A percentile compares a stretch with the other conserved stretches of the same genome.
Conservation (phyloP, 495 filamentous ascomycete species). For the Podospora pseudoanserina region DNA sequence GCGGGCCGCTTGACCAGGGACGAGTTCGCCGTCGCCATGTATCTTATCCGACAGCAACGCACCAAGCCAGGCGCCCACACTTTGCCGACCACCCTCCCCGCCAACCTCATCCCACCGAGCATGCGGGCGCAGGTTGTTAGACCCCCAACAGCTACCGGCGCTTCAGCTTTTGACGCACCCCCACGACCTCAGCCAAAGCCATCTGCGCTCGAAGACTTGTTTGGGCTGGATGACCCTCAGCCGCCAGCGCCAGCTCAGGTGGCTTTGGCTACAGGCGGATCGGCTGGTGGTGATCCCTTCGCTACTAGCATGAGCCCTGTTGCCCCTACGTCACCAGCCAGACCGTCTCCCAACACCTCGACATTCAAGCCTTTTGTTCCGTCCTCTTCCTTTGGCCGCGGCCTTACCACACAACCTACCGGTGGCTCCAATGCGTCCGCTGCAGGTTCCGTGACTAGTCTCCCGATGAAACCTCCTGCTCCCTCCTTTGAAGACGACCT, state of each 20-base stretch:
- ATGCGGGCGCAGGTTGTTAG: slow-evolving; percentile 67
- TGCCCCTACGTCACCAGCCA: slow-evolving; percentile 52
- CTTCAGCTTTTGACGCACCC: slow-evolving; percentile 40
- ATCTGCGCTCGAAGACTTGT: slow-evolving; percentile 85
- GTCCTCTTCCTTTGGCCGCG: slow-evolving; percentile 84
- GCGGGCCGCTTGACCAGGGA: slow-evolving; percentile 80
- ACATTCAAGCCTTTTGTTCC: slow-evolving; percentile 89
- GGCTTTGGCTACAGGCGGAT: slow-evolving; percentile 69
- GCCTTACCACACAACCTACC: slow-evolving; percentile 71
- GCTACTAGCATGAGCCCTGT: slow-evolving; percentile 43
- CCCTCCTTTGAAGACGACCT: slow-evolving; percentile 74
- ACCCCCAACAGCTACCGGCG: slow-evolving; percentile 35
- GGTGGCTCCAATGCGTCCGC: slow-evolving; percentile 60
- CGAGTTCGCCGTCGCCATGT: slow-evolving; percentile 97
- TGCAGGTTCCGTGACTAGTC: slow-evolving; percentile 19
- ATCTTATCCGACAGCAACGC: slow-evolving; percentile 85
- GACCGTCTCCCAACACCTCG: slow-evolving; percentile 45
- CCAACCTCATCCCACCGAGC: slow-evolving; percentile 80
- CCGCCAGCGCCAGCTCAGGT: slow-evolving; percentile 52
- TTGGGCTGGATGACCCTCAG: slow-evolving; percentile 74
- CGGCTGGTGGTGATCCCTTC: slow-evolving; percentile 58
- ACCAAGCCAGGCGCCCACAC: slow-evolving; percentile 58
- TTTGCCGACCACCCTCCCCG: slow-evolving; percentile 71
- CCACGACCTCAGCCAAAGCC: slow-evolving; percentile 50
- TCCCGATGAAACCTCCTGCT: slow-evolving; percentile 29